Evolutionary conservation across 352 stramenopile species (phyloP), one percentile per base, ranked within the genome.

Genomic region (Phytophthora pluvialis): DNA sequence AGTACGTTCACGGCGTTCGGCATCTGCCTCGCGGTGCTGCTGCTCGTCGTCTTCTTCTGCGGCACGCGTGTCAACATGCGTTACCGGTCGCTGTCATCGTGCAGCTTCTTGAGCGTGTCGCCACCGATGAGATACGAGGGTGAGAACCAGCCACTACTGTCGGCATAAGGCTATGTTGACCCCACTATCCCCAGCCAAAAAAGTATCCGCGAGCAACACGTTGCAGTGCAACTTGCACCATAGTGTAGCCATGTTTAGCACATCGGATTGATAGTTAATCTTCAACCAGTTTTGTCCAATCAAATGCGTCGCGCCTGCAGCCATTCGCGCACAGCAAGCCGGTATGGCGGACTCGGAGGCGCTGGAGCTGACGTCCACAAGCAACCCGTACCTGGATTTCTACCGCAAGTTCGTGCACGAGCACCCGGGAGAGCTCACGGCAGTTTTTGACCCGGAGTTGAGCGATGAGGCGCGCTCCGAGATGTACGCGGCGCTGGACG

Each of bases 331-430:
- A 21, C 21, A n/a, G 13, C 44, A 35, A 44, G 10, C 7, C 4
- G 15, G 32, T 38, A 77, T 75, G 72, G 45, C 28, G 31, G 49
- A 69, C 42, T 54, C 32, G 25, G 65, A 70, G 28, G 54, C 16
- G 59, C 64, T 89, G 49, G 74, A 78, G 55, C 72, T 92, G 36
- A 90, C 78, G 39, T 39, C 78, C 0, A 81, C 69, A 29, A 93
- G 81, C 70, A 95, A 95, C 38, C 86, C 86, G 70, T 95, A 95
- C 72, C 58, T 95, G 70, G 76, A 91, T 49, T 91, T 90, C 72
- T 93, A 90, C 57, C 59, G 72, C 56, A 76, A 73, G 43, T 95
- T 89, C 67, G 86, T 80, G 43, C 69, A 64, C n/a, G 75, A 78
- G 29, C 74, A 76, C 28, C 71, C 69, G 35, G 69, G 81, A 54